Percentiles rank a stretch among this genome's conserved stretches.
phyloP scores from a whole-genome alignment of 2,329 filamentous ascomycete species.

The Emmonsiellopsis sp. region DNA sequence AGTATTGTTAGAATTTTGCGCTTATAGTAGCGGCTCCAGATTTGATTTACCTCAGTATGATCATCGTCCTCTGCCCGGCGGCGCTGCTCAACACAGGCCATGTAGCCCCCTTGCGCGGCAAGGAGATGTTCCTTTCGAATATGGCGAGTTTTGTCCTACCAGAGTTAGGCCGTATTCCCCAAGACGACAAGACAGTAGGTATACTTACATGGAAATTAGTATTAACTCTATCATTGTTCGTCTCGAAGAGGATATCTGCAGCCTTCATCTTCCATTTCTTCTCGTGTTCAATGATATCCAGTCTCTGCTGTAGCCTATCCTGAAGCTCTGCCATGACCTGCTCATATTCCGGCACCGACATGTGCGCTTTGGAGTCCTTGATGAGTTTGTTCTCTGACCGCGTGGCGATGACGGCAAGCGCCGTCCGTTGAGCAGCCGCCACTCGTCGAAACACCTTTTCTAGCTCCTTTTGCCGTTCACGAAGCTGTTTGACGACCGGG shows the following conservation, averaged over 20 bases:
- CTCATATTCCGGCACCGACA: constrained; percentile 29
- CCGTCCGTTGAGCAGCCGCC: constrained; percentile 30
- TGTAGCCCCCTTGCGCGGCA: constrained; percentile 31
- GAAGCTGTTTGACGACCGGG: constrained; percentile 27
- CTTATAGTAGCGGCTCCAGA: not conserved
- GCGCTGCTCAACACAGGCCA: constrained; percentile 29
- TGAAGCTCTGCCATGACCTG: constrained; percentile 25
- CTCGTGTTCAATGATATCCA: constrained; percentile 22
- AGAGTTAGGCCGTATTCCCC: constrained; percentile 1
- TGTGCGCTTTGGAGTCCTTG: constrained; percentile 32
- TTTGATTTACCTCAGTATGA: constrained; percentile 27
- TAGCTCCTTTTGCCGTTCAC: constrained; percentile 33
- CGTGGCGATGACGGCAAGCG: constrained; percentile 29
- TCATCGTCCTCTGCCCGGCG: constrained; percentile 32
- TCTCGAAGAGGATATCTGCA: constrained; percentile 20
- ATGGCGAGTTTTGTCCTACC: constrained; percentile 18
- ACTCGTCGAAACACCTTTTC: constrained; percentile 33
- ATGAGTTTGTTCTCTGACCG: constrained; percentile 29
- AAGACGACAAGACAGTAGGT: not conserved
- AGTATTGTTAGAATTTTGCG: constrained; percentile 2
- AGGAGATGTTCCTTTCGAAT: constrained; percentile 29
- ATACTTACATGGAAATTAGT: constrained; percentile 21
- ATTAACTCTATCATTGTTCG: constrained; percentile 24
- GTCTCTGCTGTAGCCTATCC: constrained; percentile 17
- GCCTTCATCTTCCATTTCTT: constrained; percentile 24